phyloP scores from a whole-genome alignment of 345 rosid species.

The Melaleuca alternifolia region DNA sequence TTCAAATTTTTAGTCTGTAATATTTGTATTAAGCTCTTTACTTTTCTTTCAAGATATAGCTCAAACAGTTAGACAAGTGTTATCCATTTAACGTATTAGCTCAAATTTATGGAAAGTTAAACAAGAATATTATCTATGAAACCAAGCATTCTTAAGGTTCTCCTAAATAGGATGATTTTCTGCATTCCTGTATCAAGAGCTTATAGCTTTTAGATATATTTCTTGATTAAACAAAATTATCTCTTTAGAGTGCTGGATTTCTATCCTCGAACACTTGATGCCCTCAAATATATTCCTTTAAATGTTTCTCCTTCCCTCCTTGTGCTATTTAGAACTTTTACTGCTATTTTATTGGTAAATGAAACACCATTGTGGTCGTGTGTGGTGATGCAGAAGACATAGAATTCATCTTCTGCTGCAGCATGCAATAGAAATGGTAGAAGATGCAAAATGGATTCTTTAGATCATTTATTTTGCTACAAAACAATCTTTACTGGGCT shows the following conservation, averaged over 20 bases:
- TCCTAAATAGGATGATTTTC: background rate
- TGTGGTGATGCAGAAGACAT: background rate
- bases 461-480: background rate
- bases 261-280: background rate
- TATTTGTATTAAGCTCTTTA: background rate
- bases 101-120: background rate
- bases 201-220: background rate
- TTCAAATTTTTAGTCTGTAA: background rate
- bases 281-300: background rate
- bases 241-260: background rate
- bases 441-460: background rate
- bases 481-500: background rate
- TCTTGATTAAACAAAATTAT: background rate
- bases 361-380: background rate
- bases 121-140: background rate
- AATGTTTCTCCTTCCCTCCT: background rate
- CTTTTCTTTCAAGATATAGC: background rate
- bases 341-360: background rate
- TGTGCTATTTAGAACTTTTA: background rate
- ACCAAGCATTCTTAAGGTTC: background rate
- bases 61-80: background rate
- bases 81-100: background rate
- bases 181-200: background rate
- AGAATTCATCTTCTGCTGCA: background rate
- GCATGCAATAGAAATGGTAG: background rate